Conservation (phyloP, 768 basidiomycete species). For the Lactarius tabidus region DNA sequence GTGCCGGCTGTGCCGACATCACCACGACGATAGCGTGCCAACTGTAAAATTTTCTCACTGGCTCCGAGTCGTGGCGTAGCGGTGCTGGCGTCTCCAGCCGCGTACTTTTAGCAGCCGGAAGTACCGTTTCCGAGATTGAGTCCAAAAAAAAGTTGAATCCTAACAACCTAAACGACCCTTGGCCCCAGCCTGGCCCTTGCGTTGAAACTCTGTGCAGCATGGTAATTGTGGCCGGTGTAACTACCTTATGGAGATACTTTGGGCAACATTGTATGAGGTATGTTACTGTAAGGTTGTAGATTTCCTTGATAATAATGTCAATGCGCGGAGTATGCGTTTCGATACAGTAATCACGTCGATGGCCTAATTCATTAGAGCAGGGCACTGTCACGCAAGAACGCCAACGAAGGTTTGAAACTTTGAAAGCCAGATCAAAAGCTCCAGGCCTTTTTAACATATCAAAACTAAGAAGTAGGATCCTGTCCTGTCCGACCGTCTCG, state of each 20-base stretch:
- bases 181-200: neutral
- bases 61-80: neutral
- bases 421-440: neutral
- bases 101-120: too few relatives aligned
- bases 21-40: neutral
- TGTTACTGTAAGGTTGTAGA: neutral
- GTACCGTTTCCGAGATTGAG: neutral
- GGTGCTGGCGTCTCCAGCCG: neutral
- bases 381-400: neutral
- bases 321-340: constrained; percentile 17
- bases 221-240: neutral
- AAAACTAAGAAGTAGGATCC: neutral
- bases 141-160: neutral
- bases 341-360: neutral
- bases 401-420: too few relatives aligned
- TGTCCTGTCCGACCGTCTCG: neutral
- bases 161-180: neutral
- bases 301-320: neutral
- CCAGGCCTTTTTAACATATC: neutral
- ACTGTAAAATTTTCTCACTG: neutral
- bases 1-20: neutral
- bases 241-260: neutral
- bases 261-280: neutral
- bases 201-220: too few relatives aligned
- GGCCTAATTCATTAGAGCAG: neutral